A percentile compares a stretch with the other conserved stretches of the same genome.
These are phyloP conservation scores for Candida mesenterica DNA, from an alignment of 1,139 yeast genomes.

Conservation along the genomic window DNA sequence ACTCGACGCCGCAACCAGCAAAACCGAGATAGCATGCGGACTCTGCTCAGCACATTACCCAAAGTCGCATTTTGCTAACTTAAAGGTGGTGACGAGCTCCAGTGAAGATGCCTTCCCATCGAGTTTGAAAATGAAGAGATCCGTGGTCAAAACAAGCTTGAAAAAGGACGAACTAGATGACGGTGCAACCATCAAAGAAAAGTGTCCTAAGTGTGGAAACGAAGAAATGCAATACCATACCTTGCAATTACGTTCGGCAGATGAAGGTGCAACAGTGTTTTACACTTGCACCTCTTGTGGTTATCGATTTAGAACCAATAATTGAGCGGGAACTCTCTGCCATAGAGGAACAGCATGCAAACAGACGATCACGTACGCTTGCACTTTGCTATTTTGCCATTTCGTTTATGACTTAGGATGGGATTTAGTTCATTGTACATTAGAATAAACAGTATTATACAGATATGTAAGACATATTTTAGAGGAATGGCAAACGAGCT, in stretches of 20 bases:
- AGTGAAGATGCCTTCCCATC: slow-evolving; percentile 94
- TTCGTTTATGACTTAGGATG: slow-evolving; percentile 8
- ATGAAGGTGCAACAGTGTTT: slow-evolving; percentile 96
- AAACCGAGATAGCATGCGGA: slow-evolving; percentile 54
- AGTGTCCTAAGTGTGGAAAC: slow-evolving; percentile 96
- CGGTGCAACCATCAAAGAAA: slow-evolving; percentile 94
- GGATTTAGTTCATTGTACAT: slow-evolving; percentile 8
- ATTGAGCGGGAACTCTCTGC: slow-evolving; percentile 33
- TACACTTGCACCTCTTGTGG: slow-evolving; percentile 94
- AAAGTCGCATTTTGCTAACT: slow-evolving; percentile 60
- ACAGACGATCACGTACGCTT: too few species aligned
- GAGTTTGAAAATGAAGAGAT: slow-evolving; percentile 69
- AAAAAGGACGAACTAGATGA: slow-evolving; percentile 79
- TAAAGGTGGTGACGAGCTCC: slow-evolving; percentile 84
- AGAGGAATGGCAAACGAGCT: not conserved
- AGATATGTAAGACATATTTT: not conserved
- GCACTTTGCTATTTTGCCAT: slow-evolving; percentile 6
- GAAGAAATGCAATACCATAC: slow-evolving; percentile 99
- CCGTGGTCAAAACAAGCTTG: slow-evolving; percentile 84
- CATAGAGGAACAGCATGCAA: too few species aligned
- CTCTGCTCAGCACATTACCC: slow-evolving; percentile 66
- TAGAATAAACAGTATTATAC: slow-evolving; percentile 8
- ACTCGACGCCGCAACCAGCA: slow-evolving; percentile 63
- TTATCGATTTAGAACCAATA: slow-evolving; percentile 90
- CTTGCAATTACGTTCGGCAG: slow-evolving; percentile 93